Base-by-base conservation (phyloP, 2,329 filamentous ascomycete species). In the Coleophoma cylindrospora region DNA sequence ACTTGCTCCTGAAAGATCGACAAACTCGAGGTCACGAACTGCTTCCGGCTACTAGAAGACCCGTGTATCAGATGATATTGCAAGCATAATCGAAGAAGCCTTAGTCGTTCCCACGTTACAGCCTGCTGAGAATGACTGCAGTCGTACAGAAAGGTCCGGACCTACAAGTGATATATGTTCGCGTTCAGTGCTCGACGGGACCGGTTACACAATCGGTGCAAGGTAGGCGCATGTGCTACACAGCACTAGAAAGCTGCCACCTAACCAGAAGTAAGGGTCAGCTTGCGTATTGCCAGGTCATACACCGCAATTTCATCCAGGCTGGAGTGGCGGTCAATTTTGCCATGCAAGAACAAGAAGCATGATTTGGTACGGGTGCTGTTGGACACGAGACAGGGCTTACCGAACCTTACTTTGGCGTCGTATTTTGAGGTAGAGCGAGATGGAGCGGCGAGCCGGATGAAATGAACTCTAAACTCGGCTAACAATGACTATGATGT, bases 131-230 rank as follows among this genome's bases (percentile, higher is more conserved):
- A 53, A 41, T 40, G 48, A 27, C 49, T 49, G 40, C 17, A 49
- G 51, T 56, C 27, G 54, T 43, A 51, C 52, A 38, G 40, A 50
- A 53, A 61, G 52, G 55, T 57, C 55, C 43, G 55, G 53, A 53
- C 52, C 50, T 52, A 59, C 47, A 34, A 48, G 17, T 12, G 40
- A 14, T 43, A 50, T 51, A 41, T n/a, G n/a, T 40, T 34, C 40
- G 44, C 51, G 22, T 36, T 56, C 50, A 47, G 50, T 45, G 34
- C 34, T 53, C 44, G 46, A 54, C 49, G 50, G 52, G 27, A 19
- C n/a, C 19, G 12, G 47, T 49, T 34, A 41, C 53, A 36, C 22
- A 45, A 34, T 44, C 44, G 14, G 38, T 37, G 49, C 47, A 49
- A 49, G 48, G 49, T 51, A 50, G 51, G 55, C 52, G 54, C 27